A percentile compares a stretch with the other conserved stretches of the same genome.
These are phyloP conservation scores for Alternaria ventricosa DNA, from an alignment of 2,329 filamentous ascomycete genomes.

Conservation along the genomic window DNA sequence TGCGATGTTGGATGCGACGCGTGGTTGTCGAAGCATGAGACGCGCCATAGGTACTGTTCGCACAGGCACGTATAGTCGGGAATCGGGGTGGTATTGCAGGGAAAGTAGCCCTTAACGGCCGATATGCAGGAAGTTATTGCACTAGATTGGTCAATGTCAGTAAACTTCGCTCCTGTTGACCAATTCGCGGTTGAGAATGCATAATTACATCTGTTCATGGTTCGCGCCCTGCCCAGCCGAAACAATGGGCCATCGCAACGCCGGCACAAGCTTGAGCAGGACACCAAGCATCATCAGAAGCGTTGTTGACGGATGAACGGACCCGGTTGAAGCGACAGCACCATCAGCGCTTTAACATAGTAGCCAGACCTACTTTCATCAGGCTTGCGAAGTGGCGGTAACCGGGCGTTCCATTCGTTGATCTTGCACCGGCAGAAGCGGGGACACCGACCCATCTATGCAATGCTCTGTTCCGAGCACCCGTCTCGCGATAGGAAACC, in stretches of 20 bases:
- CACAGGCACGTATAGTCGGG: slow-evolving; percentile 15
- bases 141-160: slow-evolving; percentile 1
- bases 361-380: background rate
- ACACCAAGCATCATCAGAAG: slow-evolving; percentile 7
- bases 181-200: background rate
- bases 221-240: background rate
- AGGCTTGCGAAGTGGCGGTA: background rate
- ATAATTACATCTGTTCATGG: slow-evolving; percentile 7
- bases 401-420: background rate
- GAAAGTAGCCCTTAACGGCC: slow-evolving; percentile 11
- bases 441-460: background rate
- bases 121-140: slow-evolving; percentile 10
- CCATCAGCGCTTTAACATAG: background rate
- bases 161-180: background rate
- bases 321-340: background rate
- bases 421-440: background rate
- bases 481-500: slow-evolving; percentile 4
- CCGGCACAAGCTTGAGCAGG: slow-evolving; percentile 4
- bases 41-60: slow-evolving; percentile 21
- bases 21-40: slow-evolving; percentile 19
- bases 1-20: slow-evolving; percentile 4
- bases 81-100: background rate
- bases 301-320: background rate
- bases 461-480: background rate
- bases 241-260: slow-evolving; percentile 5